Percentiles rank a stretch among this genome's conserved stretches.
These are phyloP conservation scores for Eucalyptus erythrocorys DNA, from an alignment of 345 rosid genomes.

Conservation along the genomic window DNA sequence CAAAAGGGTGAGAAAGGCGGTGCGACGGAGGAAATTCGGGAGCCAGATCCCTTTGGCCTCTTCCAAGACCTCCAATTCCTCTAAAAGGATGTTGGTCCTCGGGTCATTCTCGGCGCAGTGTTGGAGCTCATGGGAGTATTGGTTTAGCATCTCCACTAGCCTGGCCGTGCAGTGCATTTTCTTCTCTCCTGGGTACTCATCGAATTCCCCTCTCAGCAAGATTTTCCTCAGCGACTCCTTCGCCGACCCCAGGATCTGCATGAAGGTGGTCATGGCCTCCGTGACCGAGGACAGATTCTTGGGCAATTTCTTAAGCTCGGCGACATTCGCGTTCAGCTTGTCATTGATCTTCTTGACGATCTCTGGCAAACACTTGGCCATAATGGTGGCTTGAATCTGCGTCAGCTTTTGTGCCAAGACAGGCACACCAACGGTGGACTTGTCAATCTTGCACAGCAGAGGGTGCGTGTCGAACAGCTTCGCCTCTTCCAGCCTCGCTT, in stretches of 20 bases:
- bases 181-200: slow-evolving; percentile 15
- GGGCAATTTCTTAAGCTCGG: slow-evolving; percentile 13
- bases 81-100: neutral
- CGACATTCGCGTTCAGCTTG: neutral
- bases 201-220: slow-evolving; percentile 23
- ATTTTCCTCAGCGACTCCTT: slow-evolving; percentile 27
- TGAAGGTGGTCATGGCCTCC: slow-evolving; percentile 23
- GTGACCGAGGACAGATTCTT: neutral
- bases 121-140: neutral
- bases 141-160: slow-evolving; percentile 6
- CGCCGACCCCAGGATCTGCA: slow-evolving; percentile 16
- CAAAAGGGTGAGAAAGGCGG: slow-evolving; percentile 3
- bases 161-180: slow-evolving; percentile 9
- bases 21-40: slow-evolving; percentile 10
- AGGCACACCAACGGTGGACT: slow-evolving; percentile 20
- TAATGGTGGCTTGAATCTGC: slow-evolving; percentile 13
- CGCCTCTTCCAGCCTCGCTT: slow-evolving; percentile 14
- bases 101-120: neutral
- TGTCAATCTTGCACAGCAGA: slow-evolving; percentile 10
- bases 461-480: slow-evolving; percentile 2
- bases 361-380: slow-evolving; percentile 14
- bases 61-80: slow-evolving; percentile 10
- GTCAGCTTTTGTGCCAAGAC: slow-evolving; percentile 16
- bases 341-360: slow-evolving; percentile 13
- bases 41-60: slow-evolving; percentile 10